Evolutionary conservation across 73 alveolate genomes (phyloP), one percentile per base, ranked within the genome.

Genomic region (Urostyla sp.): DNA sequence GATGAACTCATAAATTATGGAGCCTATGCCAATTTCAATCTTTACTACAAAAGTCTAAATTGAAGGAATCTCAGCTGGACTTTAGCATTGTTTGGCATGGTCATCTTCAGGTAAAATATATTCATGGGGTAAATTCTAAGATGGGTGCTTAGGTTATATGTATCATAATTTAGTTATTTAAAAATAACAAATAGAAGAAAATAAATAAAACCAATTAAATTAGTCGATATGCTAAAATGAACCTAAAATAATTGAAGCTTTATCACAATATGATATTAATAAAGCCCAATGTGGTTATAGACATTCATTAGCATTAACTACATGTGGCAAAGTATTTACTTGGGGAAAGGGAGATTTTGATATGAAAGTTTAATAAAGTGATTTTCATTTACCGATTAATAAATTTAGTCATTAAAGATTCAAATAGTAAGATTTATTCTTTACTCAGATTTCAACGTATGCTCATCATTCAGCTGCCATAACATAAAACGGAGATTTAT

Each of bases 41-140:
- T 37, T 23, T 27, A 26, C 56, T 40, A 23, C n/a, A 18, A 78
- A 67, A 23, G 58, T 80, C 18, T 87, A 66, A 1, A 74, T 88
- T 53, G 89, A 81, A 82, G 96, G 94, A 0, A 80, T 90, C 10
- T 74, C 94, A 27, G 87, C 92, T 46, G 90, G 94, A 6, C 79
- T 63, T 24, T 56, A 74, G 32, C 96, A 90, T 55, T 90, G 90
- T 37, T 69, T 90, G 3, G 96, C 96, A 5, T 84, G 92, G 80
- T 56, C 84, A 34, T 85, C 91, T 0, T 55, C 80, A n/a, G 96
- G 96, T 38, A 74, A 48, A 31, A 53, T 81, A 11, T 90, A 90
- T 81, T 85, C 94, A 35, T 90, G 96, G 96, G 96, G 96, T 0
- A 84, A 72, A 43, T 76, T 26, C 5, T 32, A 80, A 1, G 92